Percentiles rank a stretch among this genome's conserved stretches.
phyloP scores from a whole-genome alignment of 371 early-diverging fungal species.

The Scutellospora calospora region DNA sequence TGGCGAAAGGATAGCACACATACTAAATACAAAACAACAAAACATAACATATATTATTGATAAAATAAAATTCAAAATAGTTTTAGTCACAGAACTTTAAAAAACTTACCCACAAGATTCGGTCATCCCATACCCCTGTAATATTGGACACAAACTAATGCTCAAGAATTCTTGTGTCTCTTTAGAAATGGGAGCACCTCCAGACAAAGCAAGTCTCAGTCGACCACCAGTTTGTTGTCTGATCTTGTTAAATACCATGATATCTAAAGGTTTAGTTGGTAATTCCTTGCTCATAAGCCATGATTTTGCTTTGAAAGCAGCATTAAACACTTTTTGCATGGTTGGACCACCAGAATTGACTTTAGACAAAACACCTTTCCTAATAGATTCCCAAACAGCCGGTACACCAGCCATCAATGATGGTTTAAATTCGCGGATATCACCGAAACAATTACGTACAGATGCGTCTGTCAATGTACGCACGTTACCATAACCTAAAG shows the following conservation, averaged over 20 bases:
- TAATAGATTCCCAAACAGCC: constrained; percentile 93
- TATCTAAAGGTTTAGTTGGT: constrained; percentile 81
- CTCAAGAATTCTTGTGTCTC: constrained; percentile 90
- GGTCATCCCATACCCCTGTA: constrained; percentile 92
- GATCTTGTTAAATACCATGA: constrained; percentile 90
- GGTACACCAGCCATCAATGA: constrained; percentile 94
- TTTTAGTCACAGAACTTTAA: background rate
- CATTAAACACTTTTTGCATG: constrained; percentile 77
- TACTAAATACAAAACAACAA: constrained; percentile 49
- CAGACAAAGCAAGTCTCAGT: constrained; percentile 87
- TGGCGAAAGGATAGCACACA: constrained; percentile 72
- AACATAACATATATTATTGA: background rate
- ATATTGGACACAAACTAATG: constrained; percentile 82
- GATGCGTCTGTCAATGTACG: constrained; percentile 91
- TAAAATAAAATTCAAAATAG: background rate
- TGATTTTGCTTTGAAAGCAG: constrained; percentile 80
- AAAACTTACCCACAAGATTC: constrained; percentile 58
- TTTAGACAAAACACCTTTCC: constrained; percentile 84
- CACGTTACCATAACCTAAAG: constrained; percentile 90
- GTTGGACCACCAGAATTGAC: constrained; percentile 69
- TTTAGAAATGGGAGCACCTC: constrained; percentile 92
- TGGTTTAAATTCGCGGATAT: constrained; percentile 92
- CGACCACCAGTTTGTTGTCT: constrained; percentile 93
- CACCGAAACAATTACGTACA: constrained; percentile 93
- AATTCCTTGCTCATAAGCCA: constrained; percentile 68